Percentiles rank a stretch among this genome's conserved stretches.
Evolutionary conservation across 2,329 filamentous ascomycete genomes (phyloP).

Genomic region (Sclerotinia nivalis): DNA sequence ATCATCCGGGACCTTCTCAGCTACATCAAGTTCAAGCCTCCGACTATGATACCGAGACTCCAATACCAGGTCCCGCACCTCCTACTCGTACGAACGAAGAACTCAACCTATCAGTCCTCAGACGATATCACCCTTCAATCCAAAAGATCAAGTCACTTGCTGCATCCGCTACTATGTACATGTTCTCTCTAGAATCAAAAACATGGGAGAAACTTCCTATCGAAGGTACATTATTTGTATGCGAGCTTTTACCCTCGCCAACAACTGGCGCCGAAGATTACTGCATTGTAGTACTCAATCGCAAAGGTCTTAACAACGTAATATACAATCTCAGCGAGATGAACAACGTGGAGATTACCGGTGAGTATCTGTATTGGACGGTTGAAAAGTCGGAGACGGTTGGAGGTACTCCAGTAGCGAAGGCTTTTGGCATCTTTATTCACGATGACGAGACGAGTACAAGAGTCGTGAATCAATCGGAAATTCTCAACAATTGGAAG

Average conservation of each 20-base stretch:
- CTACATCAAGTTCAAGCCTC: conserved; percentile 47
- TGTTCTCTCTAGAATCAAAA: conserved; percentile 63
- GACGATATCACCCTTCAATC: conserved; percentile 76
- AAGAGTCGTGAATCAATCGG: conserved; percentile 38
- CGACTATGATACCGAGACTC: conserved; percentile 54
- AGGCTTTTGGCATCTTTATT: conserved; percentile 56
- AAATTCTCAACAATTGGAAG: conserved; percentile 38
- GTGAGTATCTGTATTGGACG: conserved; percentile 53
- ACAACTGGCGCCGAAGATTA: conserved; percentile 45
- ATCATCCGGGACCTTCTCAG: conserved; percentile 39
- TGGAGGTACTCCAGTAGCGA: conserved; percentile 33
- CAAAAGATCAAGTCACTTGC: conserved; percentile 75
- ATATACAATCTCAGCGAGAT: conserved; percentile 63
- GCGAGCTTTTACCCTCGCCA: conserved; percentile 54
- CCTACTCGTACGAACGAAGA: conserved; percentile 70
- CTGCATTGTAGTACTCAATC: conserved; percentile 72
- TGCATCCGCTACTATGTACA: conserved; percentile 84
- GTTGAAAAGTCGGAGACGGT: conserved; percentile 14
- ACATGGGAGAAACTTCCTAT: conserved; percentile 83
- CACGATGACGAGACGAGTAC: conserved; percentile 52
- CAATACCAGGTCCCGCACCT: conserved; percentile 40
- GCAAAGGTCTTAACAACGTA: conserved; percentile 70
- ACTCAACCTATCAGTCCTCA: conserved; percentile 83
- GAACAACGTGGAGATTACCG: conserved; percentile 62
- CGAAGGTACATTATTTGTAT: conserved; percentile 89